Conservation (phyloP, 1,284 basidiomycete genomes). For the Papiliotrema flavescens region DNA sequence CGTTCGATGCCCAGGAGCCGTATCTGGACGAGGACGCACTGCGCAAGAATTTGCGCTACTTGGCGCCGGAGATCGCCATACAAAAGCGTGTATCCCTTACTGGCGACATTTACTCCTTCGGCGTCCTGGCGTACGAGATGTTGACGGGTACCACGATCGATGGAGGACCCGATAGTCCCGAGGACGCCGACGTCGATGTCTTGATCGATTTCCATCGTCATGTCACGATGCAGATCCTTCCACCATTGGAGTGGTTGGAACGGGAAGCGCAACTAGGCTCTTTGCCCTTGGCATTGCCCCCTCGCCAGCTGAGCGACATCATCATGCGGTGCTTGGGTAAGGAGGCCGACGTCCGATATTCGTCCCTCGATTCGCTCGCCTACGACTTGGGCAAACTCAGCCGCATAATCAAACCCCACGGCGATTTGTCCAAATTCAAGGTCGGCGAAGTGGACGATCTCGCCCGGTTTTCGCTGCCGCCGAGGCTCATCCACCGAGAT, state of each 20-base stretch:
- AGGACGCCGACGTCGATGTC: constrained; percentile 22
- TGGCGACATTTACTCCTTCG: constrained; percentile 42
- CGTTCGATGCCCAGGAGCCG: constrained; percentile 10
- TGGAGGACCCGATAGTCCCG: constrained; percentile 22
- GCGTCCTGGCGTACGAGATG: constrained; percentile 38
- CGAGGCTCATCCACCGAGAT: constrained; percentile 26
- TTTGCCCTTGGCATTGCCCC: constrained; percentile 14
- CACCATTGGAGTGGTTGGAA: constrained; percentile 23
- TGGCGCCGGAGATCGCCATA: constrained; percentile 36
- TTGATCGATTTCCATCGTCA: constrained; percentile 36
- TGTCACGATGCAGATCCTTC: constrained; percentile 20
- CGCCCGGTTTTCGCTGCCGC: constrained; percentile 31
- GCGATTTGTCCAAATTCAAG: constrained; percentile 29
- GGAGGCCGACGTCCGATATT: constrained; percentile 38
- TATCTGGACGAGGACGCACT: background rate
- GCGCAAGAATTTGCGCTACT: constrained; percentile 29
- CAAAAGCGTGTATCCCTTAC: constrained; percentile 17
- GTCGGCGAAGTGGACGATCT: constrained; percentile 36
- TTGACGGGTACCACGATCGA: constrained; percentile 35
- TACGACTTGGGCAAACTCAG: constrained; percentile 35
- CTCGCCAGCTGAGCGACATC: constrained; percentile 34
- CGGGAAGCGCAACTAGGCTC: constrained; percentile 11
- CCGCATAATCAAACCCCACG: constrained; percentile 19
- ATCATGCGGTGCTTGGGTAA: constrained; percentile 36
- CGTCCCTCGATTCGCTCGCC: constrained; percentile 26